Conservation (phyloP, 108 stramenopile species). For the Schizochytrium sp. region DNA sequence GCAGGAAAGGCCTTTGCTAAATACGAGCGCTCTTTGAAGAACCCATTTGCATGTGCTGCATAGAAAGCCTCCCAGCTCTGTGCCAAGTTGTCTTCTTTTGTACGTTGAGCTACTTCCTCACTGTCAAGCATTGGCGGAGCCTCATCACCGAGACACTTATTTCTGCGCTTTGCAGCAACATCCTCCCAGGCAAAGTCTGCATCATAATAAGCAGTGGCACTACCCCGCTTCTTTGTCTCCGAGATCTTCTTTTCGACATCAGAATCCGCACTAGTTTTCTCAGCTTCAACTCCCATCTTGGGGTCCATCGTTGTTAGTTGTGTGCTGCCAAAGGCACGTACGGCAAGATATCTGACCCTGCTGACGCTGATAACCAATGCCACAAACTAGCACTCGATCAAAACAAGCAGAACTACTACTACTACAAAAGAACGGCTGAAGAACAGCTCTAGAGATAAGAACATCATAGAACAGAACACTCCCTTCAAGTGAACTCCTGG, state of each 20-base stretch:
- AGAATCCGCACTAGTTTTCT: not conserved
- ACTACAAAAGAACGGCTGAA: too few species aligned
- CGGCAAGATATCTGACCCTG: too few species aligned
- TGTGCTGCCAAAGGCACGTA: too few species aligned
- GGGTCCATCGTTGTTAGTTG: too few species aligned
- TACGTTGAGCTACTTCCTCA: conserved; percentile 3
- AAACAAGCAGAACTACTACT: too few species aligned
- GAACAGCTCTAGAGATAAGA: too few species aligned
- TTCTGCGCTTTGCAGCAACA: not conserved
- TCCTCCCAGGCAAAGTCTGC: conserved; percentile 38
- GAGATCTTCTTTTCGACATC: not conserved
- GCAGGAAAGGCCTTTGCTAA: conserved; percentile 9
- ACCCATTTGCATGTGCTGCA: not conserved
- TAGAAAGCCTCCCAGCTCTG: conserved; percentile 44
- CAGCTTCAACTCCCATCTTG: too few species aligned
- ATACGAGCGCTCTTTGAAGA: conserved; percentile 37
- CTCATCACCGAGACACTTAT: not conserved
- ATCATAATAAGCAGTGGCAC: conserved; percentile 1
- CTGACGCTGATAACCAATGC: too few species aligned
- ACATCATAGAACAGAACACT: too few species aligned
- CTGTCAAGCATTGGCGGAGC: conserved; percentile 43
- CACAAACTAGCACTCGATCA: too few species aligned
- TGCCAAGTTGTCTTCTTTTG: not conserved
- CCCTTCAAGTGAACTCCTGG: too few species aligned
- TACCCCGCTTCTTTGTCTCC: not conserved